These are phyloP conservation scores for Citrus reticulata DNA, from an alignment of 345 rosid genomes.

Conservation along the genomic window DNA sequence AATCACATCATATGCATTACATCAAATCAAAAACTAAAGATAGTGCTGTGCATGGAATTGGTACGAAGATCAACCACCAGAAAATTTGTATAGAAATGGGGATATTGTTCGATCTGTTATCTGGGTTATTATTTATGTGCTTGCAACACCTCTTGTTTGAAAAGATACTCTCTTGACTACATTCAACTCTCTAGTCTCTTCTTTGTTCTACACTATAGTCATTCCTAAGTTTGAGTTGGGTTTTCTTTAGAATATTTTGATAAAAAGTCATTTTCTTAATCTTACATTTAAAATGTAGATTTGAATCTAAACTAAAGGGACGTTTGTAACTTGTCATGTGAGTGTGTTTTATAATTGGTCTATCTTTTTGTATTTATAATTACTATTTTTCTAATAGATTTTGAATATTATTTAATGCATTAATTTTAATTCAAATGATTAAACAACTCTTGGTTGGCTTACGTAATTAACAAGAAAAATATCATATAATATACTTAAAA, in stretches of 20 bases:
- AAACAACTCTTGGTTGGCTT: no score
- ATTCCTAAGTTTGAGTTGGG: neutral
- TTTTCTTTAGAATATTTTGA: neutral
- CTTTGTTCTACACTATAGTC: neutral
- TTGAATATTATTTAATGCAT: no score
- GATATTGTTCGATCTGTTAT: slow-evolving; percentile 9
- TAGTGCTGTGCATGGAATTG: neutral
- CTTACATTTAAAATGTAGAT: no score
- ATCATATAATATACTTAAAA: no score
- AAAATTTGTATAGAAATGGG: neutral
- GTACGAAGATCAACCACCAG: neutral
- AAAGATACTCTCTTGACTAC: neutral
- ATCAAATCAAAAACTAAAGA: neutral
- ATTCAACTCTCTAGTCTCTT: neutral
- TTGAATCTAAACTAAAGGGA: no score
- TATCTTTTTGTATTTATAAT: no score
- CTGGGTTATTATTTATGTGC: neutral
- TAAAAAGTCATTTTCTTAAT: neutral
- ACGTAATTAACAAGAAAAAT: no score
- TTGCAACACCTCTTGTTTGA: neutral
- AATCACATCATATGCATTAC: slow-evolving; percentile 10
- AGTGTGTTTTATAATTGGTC: no score
- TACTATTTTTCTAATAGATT: no score
- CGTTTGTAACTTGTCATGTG: no score
- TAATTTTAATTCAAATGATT: no score